A percentile compares a stretch with the other conserved stretches of the same genome.
These are phyloP conservation scores for Exophiala alcalophila DNA, from an alignment of 2,329 filamentous ascomycete genomes.

Conservation along the genomic window DNA sequence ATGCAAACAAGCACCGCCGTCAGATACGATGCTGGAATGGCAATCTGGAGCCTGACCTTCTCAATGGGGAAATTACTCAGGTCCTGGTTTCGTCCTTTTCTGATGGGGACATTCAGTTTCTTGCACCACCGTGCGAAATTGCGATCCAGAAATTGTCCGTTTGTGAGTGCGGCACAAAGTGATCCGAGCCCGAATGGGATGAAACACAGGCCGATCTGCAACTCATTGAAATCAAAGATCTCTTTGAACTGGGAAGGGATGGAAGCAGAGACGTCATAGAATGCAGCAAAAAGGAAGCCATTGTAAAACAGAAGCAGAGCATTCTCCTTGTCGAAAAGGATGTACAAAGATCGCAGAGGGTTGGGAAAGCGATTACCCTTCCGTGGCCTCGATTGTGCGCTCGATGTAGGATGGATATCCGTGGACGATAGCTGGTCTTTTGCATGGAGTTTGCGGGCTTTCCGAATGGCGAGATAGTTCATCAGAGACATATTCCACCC, in stretches of 20 bases:
- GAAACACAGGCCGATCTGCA: slow-evolving; percentile 45
- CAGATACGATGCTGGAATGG: slow-evolving; percentile 35
- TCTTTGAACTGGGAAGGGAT: slow-evolving; percentile 47
- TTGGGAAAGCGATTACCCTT: slow-evolving; percentile 40
- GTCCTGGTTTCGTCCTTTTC: slow-evolving; percentile 54
- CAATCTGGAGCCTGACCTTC: slow-evolving; percentile 36
- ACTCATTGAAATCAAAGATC: slow-evolving; percentile 48
- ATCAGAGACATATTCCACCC: slow-evolving; percentile 37
- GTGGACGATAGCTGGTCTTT: slow-evolving; percentile 4
- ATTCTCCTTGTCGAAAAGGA: slow-evolving; percentile 40
- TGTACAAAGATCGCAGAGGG: slow-evolving; percentile 37
- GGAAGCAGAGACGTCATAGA: slow-evolving; percentile 47
- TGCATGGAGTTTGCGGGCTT: slow-evolving; percentile 18
- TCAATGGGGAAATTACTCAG: slow-evolving; percentile 54
- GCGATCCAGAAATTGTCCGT: slow-evolving; percentile 61
- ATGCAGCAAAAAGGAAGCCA: slow-evolving; percentile 47
- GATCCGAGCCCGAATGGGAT: slow-evolving; percentile 33
- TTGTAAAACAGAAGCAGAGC: slow-evolving; percentile 39
- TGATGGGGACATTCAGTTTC: slow-evolving; percentile 59
- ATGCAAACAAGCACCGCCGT: slow-evolving; percentile 32
- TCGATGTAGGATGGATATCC: neutral
- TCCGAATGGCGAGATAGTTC: slow-evolving; percentile 30
- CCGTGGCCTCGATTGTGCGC: neutral
- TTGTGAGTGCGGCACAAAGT: slow-evolving; percentile 30
- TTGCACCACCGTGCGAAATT: slow-evolving; percentile 69